Percentiles rank a stretch among this genome's conserved stretches.
Evolutionary conservation across 2,329 filamentous ascomycete species (phyloP).

Genomic region (Aureobasidium sp.): DNA sequence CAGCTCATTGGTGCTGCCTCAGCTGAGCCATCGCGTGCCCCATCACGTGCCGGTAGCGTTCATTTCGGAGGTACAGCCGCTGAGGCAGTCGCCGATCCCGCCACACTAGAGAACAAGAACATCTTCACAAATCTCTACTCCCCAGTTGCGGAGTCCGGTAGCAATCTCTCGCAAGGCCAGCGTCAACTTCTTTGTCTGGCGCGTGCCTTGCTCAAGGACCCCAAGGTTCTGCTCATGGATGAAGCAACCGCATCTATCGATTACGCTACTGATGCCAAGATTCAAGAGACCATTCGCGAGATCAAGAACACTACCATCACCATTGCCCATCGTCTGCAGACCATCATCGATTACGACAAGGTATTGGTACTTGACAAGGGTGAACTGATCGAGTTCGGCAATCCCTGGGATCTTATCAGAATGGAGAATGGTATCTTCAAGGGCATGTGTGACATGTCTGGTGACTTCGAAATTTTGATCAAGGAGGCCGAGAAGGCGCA

Average conservation of each 20-base stretch:
- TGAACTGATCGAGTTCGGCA: constrained; percentile 78
- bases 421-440: constrained; percentile 61
- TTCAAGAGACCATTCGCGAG: constrained; percentile 93
- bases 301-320: constrained; percentile 88
- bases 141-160: constrained; percentile 79
- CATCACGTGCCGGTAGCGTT: constrained; percentile 21
- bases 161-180: constrained; percentile 92
- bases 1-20: constrained; percentile 66
- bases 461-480: constrained; percentile 52
- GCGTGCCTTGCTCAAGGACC: constrained; percentile 81
- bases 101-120: constrained; percentile 75
- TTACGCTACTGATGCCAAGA: constrained; percentile 90
- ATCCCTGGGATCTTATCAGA: constrained; percentile 74
- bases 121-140: constrained; percentile 83
- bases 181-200: constrained; percentile 91
- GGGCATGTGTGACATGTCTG: constrained; percentile 63
- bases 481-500: constrained; percentile 50
- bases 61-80: not conserved
- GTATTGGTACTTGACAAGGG: constrained; percentile 91
- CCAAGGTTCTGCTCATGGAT: constrained; percentile 96
- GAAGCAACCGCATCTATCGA: constrained; percentile 97
- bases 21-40: constrained; percentile 29
- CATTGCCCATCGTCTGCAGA: constrained; percentile 90
- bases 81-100: constrained; percentile 24
- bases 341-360: constrained; percentile 97